phyloP scores from a whole-genome alignment of 2,329 filamentous ascomycete species.

The Lachnellula subtilissima region DNA sequence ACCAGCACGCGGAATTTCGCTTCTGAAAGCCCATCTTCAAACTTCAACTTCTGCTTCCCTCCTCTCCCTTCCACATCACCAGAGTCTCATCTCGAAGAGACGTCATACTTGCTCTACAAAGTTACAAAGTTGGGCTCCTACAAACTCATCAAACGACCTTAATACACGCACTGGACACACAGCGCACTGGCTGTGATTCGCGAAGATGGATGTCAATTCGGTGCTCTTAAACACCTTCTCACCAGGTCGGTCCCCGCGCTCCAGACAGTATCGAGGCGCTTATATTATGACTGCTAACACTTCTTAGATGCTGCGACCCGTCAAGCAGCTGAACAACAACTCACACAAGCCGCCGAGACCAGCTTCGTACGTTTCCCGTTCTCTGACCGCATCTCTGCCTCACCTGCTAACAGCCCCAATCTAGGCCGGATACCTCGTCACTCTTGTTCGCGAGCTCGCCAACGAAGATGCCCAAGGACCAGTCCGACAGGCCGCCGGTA shows the following conservation, averaged over 20 bases:
- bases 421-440: slow-evolving; percentile 86
- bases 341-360: slow-evolving; percentile 83
- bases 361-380: slow-evolving; percentile 73
- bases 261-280: neutral
- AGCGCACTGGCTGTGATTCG: slow-evolving; percentile 25
- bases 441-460: slow-evolving; percentile 88
- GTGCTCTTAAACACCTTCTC: slow-evolving; percentile 97
- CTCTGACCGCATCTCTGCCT: slow-evolving; percentile 27
- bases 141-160: slow-evolving; percentile 5
- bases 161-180: slow-evolving; percentile 14
- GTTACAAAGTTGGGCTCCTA: slow-evolving; percentile 8
- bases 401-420: slow-evolving; percentile 19
- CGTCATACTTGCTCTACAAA: neutral
- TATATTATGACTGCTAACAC: slow-evolving; percentile 30
- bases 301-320: slow-evolving; percentile 77
- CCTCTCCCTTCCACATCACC: slow-evolving; percentile 6
- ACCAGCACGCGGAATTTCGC: slow-evolving; percentile 17
- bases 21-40: slow-evolving; percentile 21
- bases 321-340: slow-evolving; percentile 89
- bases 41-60: slow-evolving; percentile 6
- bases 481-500: slow-evolving; percentile 89
- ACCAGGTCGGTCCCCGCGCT: slow-evolving; percentile 60
- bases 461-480: slow-evolving; percentile 79
- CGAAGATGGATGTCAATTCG: slow-evolving; percentile 91
- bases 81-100: slow-evolving; percentile 16